Evolutionary conservation across 2,329 filamentous ascomycete genomes (phyloP), one percentile per base, ranked within the genome.

Genomic region (Apiospora saccharicola): DNA sequence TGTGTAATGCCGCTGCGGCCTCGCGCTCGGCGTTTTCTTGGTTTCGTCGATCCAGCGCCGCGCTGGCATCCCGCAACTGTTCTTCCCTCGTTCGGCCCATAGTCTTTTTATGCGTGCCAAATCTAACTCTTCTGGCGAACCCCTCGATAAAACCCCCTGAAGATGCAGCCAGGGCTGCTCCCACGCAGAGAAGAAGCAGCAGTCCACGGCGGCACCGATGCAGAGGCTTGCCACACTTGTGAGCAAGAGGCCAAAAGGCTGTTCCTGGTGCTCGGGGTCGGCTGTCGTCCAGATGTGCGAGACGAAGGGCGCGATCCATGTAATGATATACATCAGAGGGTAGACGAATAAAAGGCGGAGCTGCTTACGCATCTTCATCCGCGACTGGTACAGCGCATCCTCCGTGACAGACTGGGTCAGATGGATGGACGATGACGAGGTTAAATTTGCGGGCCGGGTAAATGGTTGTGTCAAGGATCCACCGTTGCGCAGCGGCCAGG

Each of bases 291-390:
- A 81, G 69, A 90, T 85, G 79, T 95, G 91, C 2, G 86, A 85
- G 2, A 91, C 82, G 76, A 95, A 93, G 0, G 93, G 93, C 10
- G 93, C 82, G 4, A 92, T 82, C 93, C 93, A 96, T 75, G 94
- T 89, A 5, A 89, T 81, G 26, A 93, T 85, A 80, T 96, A 95
- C 4, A 93, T 87, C 24, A 92, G 79, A 0, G 93, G 93, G 79
- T 96, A 96, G 68, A 94, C 90, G 81, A 95, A 94, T 24, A 95
- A 85, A 43, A 92, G 87, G 44, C 91, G 89, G 2, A 95, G 86
- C 77, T 95, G 92, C 13, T 91, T 88, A 64, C 89, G 87, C 72
- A 93, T 91, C 72, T 87, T 88, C 22, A 86, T 83, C 16, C 90
- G 86, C 12, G 87, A 78, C 24, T 76, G 76, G 2, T 73, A 80